Conservation (phyloP, 2,329 filamentous ascomycete species). For the Cryphonectria parasitica region DNA sequence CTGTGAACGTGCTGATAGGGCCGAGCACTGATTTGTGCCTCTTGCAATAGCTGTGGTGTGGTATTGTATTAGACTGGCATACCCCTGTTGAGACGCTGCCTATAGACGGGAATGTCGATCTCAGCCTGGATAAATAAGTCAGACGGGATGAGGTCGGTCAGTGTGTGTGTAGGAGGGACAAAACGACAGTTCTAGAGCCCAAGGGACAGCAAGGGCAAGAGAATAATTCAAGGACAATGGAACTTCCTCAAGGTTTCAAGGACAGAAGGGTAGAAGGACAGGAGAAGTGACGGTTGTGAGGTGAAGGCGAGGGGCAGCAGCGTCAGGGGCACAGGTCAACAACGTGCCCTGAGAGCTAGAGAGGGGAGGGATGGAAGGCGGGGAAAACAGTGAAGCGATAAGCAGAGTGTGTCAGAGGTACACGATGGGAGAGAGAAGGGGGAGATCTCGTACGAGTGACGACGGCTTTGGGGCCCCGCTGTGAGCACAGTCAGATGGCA, state of each 20-base stretch:
- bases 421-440: background rate
- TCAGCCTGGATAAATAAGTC: background rate
- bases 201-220: too few species aligned
- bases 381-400: background rate
- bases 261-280: background rate
- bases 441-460: background rate
- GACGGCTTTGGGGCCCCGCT: background rate
- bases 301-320: background rate
- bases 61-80: slow-evolving; percentile 24
- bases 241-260: too few species aligned
- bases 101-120: background rate
- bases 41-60: slow-evolving; percentile 11
- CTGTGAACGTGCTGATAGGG: slow-evolving; percentile 17
- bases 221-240: too few species aligned
- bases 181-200: too few species aligned
- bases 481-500: background rate
- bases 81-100: slow-evolving; percentile 7
- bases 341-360: background rate
- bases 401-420: slow-evolving; percentile 1
- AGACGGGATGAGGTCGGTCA: background rate
- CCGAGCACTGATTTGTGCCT: background rate
- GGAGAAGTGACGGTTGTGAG: background rate
- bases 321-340: background rate
- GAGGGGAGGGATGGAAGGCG: background rate
- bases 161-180: too few species aligned